Percentiles rank a stretch among this genome's conserved stretches.
Conservation (phyloP, 2,329 filamentous ascomycete species). For the Pseudocercospora vitis region DNA sequence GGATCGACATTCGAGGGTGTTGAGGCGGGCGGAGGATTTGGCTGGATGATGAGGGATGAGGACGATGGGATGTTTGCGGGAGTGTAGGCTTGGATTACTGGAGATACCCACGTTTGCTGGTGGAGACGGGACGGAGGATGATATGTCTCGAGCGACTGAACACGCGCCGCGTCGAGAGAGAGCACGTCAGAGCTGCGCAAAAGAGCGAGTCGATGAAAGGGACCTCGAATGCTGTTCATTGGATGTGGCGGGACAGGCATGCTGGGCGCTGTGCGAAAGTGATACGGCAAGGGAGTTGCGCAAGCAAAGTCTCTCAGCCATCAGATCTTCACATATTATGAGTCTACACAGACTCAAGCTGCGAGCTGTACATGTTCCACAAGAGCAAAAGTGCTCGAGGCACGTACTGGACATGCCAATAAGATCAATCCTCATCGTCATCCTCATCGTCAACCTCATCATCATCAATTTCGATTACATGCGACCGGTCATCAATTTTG, state of each 20-base stretch:
- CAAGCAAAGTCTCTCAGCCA: no score
- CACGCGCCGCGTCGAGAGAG: no score
- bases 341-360: no score
- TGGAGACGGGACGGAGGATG: background rate
- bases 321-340: no score
- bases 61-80: no score
- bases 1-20: conserved; percentile 78
- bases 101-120: background rate
- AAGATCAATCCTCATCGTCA: background rate
- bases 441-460: conserved; percentile 16
- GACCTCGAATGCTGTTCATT: no score
- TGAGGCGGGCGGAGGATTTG: conserved; percentile 82
- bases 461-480: conserved; percentile 14
- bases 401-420: background rate
- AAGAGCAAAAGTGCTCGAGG: background rate
- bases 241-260: no score
- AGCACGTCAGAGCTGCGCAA: no score
- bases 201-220: background rate
- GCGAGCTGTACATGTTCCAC: background rate
- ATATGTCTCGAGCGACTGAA: background rate
- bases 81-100: no score
- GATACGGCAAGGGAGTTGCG: no score
- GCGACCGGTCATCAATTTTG: conserved; percentile 21
- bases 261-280: no score
- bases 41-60: conserved; percentile 37